Conservation (phyloP, 208 protist genomes). For the Trypanosoma cruzi region DNA sequence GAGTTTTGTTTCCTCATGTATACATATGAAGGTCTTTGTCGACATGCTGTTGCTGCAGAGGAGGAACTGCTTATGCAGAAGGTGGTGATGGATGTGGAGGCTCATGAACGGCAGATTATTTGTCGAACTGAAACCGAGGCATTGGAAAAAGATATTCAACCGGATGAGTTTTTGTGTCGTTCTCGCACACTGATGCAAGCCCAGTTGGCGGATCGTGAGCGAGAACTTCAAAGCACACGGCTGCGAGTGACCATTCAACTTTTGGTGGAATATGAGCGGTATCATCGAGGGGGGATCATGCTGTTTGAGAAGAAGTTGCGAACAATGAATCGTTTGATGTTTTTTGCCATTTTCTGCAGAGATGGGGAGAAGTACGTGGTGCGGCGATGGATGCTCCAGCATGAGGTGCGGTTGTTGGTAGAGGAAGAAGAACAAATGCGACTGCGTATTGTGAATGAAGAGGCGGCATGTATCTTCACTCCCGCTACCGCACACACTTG, state of each 20-base stretch:
- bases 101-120: conserved; percentile 1
- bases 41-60: neutral
- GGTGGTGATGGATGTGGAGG: conserved; percentile 4
- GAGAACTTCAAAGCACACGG: no score
- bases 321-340: conserved; percentile 1
- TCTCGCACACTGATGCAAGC: neutral
- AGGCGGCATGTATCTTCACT: neutral
- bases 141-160: neutral
- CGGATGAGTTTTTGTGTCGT: neutral
- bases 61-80: neutral
- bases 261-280: no score
- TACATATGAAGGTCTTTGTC: conserved; percentile 2
- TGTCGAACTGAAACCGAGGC: neutral
- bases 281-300: conserved; percentile 14
- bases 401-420: conserved; percentile 7
- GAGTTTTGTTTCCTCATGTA: conserved; percentile 15
- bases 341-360: neutral
- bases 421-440: conserved; percentile 7
- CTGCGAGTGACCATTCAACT: no score
- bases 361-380: neutral
- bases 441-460: conserved; percentile 1
- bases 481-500: conserved; percentile 11
- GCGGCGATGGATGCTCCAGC: conserved; percentile 23
- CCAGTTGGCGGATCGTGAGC: no score
- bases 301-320: conserved; percentile 19